These are phyloP conservation scores for Mentha longifolia DNA, from an alignment of 257 asterid genomes.

Conservation along the genomic window DNA sequence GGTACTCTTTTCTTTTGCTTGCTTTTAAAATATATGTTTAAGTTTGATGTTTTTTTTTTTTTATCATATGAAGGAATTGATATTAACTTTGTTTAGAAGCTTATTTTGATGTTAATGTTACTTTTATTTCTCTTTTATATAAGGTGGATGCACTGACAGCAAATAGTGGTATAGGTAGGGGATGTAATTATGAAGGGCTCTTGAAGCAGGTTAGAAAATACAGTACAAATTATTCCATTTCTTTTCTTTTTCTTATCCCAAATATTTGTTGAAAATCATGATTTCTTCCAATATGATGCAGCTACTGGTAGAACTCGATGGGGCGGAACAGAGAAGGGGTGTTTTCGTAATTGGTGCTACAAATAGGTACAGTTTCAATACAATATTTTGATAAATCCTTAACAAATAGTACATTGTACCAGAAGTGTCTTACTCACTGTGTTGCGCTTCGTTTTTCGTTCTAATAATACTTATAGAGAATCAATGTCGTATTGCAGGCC, in stretches of 20 bases:
- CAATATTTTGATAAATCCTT: too few relatives aligned
- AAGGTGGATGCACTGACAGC: slow-evolving; percentile 87
- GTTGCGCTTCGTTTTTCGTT: too few relatives aligned
- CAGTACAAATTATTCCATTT: background rate
- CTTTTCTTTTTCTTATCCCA: background rate
- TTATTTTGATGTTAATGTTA: background rate
- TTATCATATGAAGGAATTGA: too few relatives aligned
- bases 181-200: slow-evolving; percentile 69
- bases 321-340: slow-evolving; percentile 70
- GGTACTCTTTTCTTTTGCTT: slow-evolving; percentile 39
- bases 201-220: slow-evolving; percentile 69
- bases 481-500: slow-evolving; percentile 47
- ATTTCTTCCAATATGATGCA: slow-evolving; percentile 44
- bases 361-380: slow-evolving; percentile 81
- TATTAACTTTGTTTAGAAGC: too few relatives aligned
- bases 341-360: slow-evolving; percentile 90
- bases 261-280: slow-evolving; percentile 24
- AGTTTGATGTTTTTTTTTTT: too few relatives aligned
- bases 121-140: background rate
- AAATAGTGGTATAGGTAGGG: slow-evolving; percentile 74
- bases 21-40: too few relatives aligned
- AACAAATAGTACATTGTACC: too few relatives aligned
- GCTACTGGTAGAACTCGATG: slow-evolving; percentile 83
- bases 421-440: too few relatives aligned
- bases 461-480: too few relatives aligned